Evolutionary conservation across 129 eudicot species (phyloP).

Genomic region (Solidago caesia): DNA sequence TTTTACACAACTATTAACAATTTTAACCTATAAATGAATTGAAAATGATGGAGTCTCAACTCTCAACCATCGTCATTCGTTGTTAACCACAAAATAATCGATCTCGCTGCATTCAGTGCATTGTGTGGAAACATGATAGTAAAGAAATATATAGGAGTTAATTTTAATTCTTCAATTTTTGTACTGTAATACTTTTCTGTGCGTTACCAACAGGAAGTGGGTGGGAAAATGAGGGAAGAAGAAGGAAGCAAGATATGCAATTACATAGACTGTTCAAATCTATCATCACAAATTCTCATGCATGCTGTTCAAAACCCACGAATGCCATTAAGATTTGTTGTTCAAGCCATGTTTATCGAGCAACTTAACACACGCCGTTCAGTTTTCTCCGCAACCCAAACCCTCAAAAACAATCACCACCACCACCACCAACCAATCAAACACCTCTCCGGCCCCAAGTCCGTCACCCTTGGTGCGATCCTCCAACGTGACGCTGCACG

Average conservation of each 20-base stretch:
- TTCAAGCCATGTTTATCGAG: conserved; percentile 92
- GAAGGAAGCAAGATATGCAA: conserved; percentile 63
- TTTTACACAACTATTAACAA: too few relatives aligned
- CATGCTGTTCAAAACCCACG: conserved; percentile 85
- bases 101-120: too few relatives aligned
- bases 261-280: conserved; percentile 68
- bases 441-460: conserved; percentile 13
- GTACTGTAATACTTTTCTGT: neutral
- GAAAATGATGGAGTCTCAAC: too few relatives aligned
- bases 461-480: conserved; percentile 65
- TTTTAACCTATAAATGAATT: too few relatives aligned
- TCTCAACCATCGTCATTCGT: too few relatives aligned
- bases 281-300: conserved; percentile 66
- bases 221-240: conserved; percentile 54
- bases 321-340: conserved; percentile 75
- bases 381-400: conserved; percentile 49
- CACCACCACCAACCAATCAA: conserved; percentile 22
- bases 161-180: neutral
- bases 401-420: conserved; percentile 23
- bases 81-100: too few relatives aligned
- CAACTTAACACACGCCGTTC: conserved; percentile 89
- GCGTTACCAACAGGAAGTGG: conserved; percentile 38
- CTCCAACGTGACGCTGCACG: conserved; percentile 79
- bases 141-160: too few relatives aligned
- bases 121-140: too few relatives aligned